Percentiles rank a stretch among this genome's conserved stretches.
phyloP scores from a whole-genome alignment of 2,329 filamentous ascomycete genomes.

The Nannizzia gypsea region DNA sequence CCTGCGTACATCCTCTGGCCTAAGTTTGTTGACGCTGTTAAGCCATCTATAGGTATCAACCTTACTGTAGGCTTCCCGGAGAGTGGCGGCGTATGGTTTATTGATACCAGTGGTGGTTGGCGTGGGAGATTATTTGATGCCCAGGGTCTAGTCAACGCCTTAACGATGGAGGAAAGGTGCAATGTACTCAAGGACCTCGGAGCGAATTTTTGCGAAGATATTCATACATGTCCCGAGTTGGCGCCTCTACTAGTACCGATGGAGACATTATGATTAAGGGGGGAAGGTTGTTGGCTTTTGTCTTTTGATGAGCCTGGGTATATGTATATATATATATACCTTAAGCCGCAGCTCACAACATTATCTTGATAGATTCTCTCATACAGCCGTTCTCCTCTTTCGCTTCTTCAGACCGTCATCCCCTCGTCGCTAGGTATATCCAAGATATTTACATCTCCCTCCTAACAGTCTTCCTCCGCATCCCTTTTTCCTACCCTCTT shows the following conservation, averaged over 20 bases:
- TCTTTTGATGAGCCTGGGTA: no score
- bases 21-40: background rate
- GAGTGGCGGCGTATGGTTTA: background rate
- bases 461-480: no score
- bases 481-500: no score
- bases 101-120: background rate
- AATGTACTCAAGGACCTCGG: background rate
- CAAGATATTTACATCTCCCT: no score
- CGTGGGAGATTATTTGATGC: background rate
- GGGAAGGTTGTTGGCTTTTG: no score
- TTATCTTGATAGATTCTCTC: no score
- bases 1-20: background rate
- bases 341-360: no score
- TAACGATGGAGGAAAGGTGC: constrained; percentile 1
- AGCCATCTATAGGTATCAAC: background rate
- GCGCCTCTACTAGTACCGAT: background rate
- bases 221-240: background rate
- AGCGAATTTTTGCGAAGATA: background rate
- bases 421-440: no score
- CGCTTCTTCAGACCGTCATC: no score
- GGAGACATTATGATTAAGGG: no score
- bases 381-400: no score
- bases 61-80: background rate
- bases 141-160: background rate
- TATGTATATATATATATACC: no score